Evolutionary conservation across 1,284 basidiomycete genomes (phyloP), one percentile per base, ranked within the genome.

Genomic region (Blastosporella zonata): DNA sequence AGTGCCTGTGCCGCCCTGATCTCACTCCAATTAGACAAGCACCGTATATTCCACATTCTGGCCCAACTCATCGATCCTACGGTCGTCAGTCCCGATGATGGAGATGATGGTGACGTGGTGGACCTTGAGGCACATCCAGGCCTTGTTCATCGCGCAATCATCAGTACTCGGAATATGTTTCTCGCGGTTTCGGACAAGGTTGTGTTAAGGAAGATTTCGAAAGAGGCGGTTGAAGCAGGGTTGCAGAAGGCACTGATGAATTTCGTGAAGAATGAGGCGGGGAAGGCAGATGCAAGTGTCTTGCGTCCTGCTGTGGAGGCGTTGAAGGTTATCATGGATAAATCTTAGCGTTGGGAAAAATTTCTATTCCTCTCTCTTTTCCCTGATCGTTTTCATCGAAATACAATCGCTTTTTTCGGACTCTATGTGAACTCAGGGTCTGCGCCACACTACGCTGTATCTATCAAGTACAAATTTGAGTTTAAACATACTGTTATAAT

Each of bases 121-220:
- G 50, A 56, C 8, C 55, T 54, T 12, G 53, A 67, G 46, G 55
- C 60, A 37, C 71, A 87, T 58, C 70, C 79, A 0, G 87, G 84
- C 3, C 74, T 92, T 29, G 73, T 85, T 6, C 85, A 92, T 64
- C 82, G 92, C 29, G 90, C 84, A 2, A 77, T 87, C 1, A 75
- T 91, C 22, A 86, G 87, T 58, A 66, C 85, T 12, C 69, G 73
- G 31, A 91, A 90, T 58, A 65, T 92, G 36, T 66, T 90, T 42
- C 59, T 71, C 9, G 74, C 69, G 46, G 65, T 78, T 17, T 55
- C 71, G 20, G 72, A 75, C 52, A 57, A 62, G 29, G 58, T 62
- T 7, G 60, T 65, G 18, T 65, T 68, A 44, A 68, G 69, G 48
- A 62, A 65, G 45, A 61, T 87, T 18, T 68, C 66, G 5, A 68